Percentiles rank a stretch among this genome's conserved stretches.
Evolutionary conservation across 345 rosid species (phyloP).

Genomic region (Eucalyptus curtisii): DNA sequence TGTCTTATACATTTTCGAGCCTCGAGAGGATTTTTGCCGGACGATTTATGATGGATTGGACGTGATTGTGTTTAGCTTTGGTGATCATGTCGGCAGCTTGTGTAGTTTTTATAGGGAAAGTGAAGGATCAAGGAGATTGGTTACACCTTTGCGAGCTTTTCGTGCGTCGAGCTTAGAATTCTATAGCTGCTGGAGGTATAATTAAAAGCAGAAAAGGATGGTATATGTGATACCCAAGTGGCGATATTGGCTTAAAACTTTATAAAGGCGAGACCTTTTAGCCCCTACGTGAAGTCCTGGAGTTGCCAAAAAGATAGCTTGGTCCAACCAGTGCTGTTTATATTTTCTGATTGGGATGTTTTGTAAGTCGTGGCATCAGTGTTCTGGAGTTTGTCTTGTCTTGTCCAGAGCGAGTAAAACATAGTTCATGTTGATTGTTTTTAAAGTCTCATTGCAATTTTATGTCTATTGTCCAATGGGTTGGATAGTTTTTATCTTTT

Average conservation of each 20-base stretch:
- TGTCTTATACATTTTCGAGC: background rate
- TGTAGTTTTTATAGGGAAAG: background rate
- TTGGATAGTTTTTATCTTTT: background rate
- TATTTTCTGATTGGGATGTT: background rate
- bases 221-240: background rate
- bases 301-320: background rate
- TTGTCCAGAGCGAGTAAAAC: background rate
- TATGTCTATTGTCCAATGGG: background rate
- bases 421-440: background rate
- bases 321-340: background rate
- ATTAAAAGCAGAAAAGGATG: background rate
- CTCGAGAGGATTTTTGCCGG: background rate
- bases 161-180: background rate
- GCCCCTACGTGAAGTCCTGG: background rate
- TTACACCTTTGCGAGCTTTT: background rate
- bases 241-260: background rate
- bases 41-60: background rate
- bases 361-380: background rate
- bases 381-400: background rate
- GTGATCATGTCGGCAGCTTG: background rate
- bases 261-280: background rate
- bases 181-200: background rate
- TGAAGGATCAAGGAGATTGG: background rate
- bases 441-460: background rate
- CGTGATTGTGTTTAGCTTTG: background rate